Percentiles rank a stretch among this genome's conserved stretches.
These are phyloP conservation scores for Abortiporus biennis DNA, from an alignment of 1,284 basidiomycete genomes.

Conservation along the genomic window DNA sequence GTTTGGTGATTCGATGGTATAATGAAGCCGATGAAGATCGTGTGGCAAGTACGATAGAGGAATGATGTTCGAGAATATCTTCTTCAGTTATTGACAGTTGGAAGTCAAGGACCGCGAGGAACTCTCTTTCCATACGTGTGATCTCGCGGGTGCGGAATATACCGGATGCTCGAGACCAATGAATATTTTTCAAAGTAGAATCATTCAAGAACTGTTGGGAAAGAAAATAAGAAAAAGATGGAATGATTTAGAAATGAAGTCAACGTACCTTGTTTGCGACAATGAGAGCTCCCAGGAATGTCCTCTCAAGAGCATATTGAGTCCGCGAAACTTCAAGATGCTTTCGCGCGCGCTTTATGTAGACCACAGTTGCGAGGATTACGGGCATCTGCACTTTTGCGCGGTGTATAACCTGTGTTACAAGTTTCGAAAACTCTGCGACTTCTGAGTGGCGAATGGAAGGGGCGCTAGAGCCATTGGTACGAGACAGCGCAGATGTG, in stretches of 20 bases:
- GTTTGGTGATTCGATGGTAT: not conserved
- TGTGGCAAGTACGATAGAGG: not conserved
- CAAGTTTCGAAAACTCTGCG: not conserved
- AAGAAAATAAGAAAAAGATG: slow-evolving; percentile 6
- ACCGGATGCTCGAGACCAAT: slow-evolving; percentile 29
- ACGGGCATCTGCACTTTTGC: not conserved
- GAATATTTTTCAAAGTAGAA: slow-evolving; percentile 7
- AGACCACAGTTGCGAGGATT: slow-evolving; percentile 6
- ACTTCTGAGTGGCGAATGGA: slow-evolving; percentile 19
- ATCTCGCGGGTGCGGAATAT: slow-evolving; percentile 59
- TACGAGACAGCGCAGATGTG: slow-evolving; percentile 61
- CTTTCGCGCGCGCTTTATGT: slow-evolving; percentile 4
- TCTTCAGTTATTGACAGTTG: slow-evolving; percentile 48
- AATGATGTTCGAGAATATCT: slow-evolving; percentile 48
- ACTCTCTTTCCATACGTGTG: slow-evolving; percentile 59
- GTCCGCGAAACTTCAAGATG: slow-evolving; percentile 2
- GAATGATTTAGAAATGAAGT: not conserved
- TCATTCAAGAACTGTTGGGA: slow-evolving; percentile 4
- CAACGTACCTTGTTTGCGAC: slow-evolving; percentile 19
- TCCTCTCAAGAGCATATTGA: slow-evolving; percentile 5
- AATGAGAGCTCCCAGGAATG: slow-evolving; percentile 8
- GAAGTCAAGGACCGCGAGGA: slow-evolving; percentile 56
- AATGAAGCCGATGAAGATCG: not conserved
- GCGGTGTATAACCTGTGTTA: not conserved
- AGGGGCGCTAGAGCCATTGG: too few relatives aligned